Evolutionary conservation across 2,329 filamentous ascomycete species (phyloP).

Genomic region (Beauveria rudraprayagi): DNA sequence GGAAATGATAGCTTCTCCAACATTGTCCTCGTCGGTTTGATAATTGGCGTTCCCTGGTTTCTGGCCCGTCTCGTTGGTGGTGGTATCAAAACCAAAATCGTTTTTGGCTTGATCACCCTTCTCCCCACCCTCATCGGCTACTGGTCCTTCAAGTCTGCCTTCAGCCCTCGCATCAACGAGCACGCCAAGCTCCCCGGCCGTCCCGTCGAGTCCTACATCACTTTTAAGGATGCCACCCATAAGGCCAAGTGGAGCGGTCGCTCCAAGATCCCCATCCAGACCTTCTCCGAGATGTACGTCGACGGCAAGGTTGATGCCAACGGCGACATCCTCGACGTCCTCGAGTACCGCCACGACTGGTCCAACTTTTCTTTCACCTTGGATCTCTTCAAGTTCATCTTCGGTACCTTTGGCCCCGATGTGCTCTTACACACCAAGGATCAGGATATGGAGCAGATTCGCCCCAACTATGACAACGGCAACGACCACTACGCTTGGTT

Average conservation of each 20-base stretch:
- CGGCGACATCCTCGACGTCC: slow-evolving; percentile 76
- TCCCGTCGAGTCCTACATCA: slow-evolving; percentile 84
- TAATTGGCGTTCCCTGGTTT: slow-evolving; percentile 68
- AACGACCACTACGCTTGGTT: slow-evolving; percentile 99
- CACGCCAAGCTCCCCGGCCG: slow-evolving; percentile 81
- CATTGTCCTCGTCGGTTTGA: slow-evolving; percentile 59
- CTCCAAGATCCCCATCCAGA: slow-evolving; percentile 82
- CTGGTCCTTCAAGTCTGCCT: slow-evolving; percentile 73
- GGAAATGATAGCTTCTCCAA: slow-evolving; percentile 86
- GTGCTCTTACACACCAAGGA: slow-evolving; percentile 87
- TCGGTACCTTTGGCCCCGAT: slow-evolving; percentile 81
- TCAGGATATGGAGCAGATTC: slow-evolving; percentile 96
- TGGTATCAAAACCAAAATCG: slow-evolving; percentile 79
- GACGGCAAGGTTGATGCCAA: slow-evolving; percentile 93
- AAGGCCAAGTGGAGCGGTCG: slow-evolving; percentile 63
- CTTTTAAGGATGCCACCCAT: slow-evolving; percentile 61
- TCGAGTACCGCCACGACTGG: slow-evolving; percentile 97
- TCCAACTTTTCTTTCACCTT: slow-evolving; percentile 87
- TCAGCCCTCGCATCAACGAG: slow-evolving; percentile 85
- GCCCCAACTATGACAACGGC: slow-evolving; percentile 94
- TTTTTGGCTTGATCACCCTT: slow-evolving; percentile 70
- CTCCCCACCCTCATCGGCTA: slow-evolving; percentile 73
- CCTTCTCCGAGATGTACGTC: slow-evolving; percentile 98
- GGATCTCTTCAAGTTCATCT: slow-evolving; percentile 77
- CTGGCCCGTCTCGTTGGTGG: slow-evolving; percentile 80